phyloP scores from a whole-genome alignment of 2,329 filamentous ascomycete species.

The Aquanectria penicillioides region DNA sequence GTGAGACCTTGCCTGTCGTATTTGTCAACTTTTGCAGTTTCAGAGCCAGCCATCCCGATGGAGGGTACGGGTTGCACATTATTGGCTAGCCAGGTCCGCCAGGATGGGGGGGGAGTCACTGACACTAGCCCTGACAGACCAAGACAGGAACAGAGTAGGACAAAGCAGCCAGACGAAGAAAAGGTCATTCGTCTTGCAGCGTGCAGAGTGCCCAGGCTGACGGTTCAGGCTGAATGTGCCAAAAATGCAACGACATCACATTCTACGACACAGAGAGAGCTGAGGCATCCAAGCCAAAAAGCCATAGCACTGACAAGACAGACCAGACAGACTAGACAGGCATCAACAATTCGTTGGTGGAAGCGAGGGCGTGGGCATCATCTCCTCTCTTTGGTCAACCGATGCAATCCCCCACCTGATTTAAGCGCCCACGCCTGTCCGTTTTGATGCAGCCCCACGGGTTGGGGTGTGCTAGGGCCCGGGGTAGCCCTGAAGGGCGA shows the following conservation, averaged over 20 bases:
- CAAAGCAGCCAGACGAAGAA: slow-evolving; percentile 1
- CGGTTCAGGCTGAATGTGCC: slow-evolving; percentile 27
- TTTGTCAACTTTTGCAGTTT: slow-evolving; percentile 19
- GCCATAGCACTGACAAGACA: slow-evolving; percentile 30
- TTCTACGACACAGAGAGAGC: slow-evolving; percentile 29
- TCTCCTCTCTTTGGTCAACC: slow-evolving; percentile 14
- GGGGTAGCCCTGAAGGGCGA: slow-evolving; percentile 18
- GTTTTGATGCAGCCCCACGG: slow-evolving; percentile 58
- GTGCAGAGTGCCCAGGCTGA: slow-evolving; percentile 17
- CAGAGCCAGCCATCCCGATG: slow-evolving; percentile 7
- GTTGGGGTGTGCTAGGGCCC: slow-evolving; percentile 32
- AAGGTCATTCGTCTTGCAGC: slow-evolving; percentile 12
- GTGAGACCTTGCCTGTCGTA: neutral
- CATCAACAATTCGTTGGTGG: slow-evolving; percentile 53
- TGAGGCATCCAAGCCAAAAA: slow-evolving; percentile 27
- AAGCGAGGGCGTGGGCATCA: slow-evolving; percentile 47
- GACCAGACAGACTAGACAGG: slow-evolving; percentile 19
- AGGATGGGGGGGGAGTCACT: too few relatives aligned
- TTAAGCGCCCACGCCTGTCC: slow-evolving; percentile 69
- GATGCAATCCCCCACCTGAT: slow-evolving; percentile 45
- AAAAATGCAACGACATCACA: slow-evolving; percentile 33
- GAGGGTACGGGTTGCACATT: slow-evolving; percentile 12
- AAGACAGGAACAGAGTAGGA: slow-evolving; percentile 12
- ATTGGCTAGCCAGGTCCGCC: slow-evolving; percentile 20
- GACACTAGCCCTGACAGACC: too few relatives aligned